Base-by-base conservation (phyloP, 192 early-diverging fungal genomes). In the Gaertneriomyces semiglobifer region DNA sequence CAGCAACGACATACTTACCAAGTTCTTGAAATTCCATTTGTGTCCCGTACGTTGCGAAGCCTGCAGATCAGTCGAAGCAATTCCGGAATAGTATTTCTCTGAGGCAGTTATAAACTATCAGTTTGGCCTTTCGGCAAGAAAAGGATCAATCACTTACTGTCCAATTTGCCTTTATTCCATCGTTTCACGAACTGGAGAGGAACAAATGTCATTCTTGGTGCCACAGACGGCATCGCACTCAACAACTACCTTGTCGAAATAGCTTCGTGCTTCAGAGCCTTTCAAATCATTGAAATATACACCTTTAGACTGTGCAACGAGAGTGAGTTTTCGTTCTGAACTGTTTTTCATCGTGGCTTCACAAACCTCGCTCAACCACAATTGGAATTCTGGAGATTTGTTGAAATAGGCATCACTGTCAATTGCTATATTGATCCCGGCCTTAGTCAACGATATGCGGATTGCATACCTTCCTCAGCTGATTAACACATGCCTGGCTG, bases 131-230 rank as follows among this genome's bases (percentile, higher is more conserved):
- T n/a, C 38, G 42, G 7, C 11, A 46, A 76, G 0, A 66, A 73
- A n/a, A 16, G 44, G 20, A 67, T 57, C 1, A 69, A 47, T 5
- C 10, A 59, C 64, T 11, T 38, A 66, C 64, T 60, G 11, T 68
- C 56, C 14, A 70, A 54, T 39, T 84, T 79, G 42, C 78, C 87
- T 44, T 81, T 71, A 72, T 96, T 96, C 93, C 93, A 96, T n/a
- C 81, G 80, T 16, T 80, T 86, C 54, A 91, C 90, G 79, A 96
- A 96, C 44, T 91, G 54, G 38, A 64, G 42, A 20, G 12, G 60
- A 53, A n/a, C 14, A 38, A 8, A 58, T 12, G 38, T 41, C 12
- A 9, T 16, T 25, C 8, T 12, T 43, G 42, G 33, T 12, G n/a
- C 1, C 14, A n/a, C 25, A 33, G 25, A 33, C 25, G 14, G 53